phyloP scores from a whole-genome alignment of 345 rosid species.

The Gossypium mustelinum region DNA sequence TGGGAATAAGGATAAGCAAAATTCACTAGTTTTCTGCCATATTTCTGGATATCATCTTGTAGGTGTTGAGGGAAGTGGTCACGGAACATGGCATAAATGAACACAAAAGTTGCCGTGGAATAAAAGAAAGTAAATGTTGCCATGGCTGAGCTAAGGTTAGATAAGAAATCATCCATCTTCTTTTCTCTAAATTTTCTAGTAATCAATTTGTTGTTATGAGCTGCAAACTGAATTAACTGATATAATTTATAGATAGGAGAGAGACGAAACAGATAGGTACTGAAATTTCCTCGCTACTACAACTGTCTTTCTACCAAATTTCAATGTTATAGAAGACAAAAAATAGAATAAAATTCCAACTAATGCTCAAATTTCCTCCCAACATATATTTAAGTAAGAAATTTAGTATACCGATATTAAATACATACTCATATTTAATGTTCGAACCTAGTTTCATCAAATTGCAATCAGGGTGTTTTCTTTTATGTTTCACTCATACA shows the following conservation, averaged over 20 bases:
- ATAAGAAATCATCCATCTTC: background rate
- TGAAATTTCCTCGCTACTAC: background rate
- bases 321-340: background rate
- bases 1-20: constrained; percentile 35
- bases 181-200: background rate
- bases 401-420: too few relatives aligned
- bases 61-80: constrained; percentile 31
- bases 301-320: background rate
- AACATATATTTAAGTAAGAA: background rate
- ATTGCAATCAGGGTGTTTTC: too few relatives aligned
- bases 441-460: too few relatives aligned
- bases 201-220: background rate
- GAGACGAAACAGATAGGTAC: background rate
- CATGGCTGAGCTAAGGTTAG: background rate
- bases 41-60: constrained; percentile 15
- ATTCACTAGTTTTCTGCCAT: constrained; percentile 12
- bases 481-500: too few relatives aligned
- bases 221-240: background rate
- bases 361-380: background rate
- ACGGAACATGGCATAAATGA: constrained; percentile 31
- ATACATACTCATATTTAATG: too few relatives aligned
- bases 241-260: background rate
- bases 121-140: background rate
- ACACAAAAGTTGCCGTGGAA: constrained; percentile 9
- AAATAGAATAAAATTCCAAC: too few relatives aligned